phyloP scores from a whole-genome alignment of 768 basidiomycete genomes.

The Leccinellum luteum region DNA sequence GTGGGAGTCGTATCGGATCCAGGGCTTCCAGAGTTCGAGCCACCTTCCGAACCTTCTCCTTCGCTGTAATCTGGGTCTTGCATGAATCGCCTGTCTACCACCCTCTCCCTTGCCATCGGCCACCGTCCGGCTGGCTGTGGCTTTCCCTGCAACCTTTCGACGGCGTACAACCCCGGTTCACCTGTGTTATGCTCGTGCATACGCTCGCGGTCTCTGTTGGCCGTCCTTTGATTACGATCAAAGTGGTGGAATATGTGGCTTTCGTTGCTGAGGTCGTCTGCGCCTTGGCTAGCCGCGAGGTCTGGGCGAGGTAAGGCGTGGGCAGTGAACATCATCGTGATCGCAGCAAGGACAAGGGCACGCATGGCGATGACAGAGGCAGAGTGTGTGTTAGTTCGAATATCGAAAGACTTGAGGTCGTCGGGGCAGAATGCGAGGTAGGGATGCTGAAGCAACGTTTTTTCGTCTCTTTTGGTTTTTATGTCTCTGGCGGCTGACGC shows the following conservation, averaged over 20 bases:
- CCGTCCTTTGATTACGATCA: conserved; percentile 29
- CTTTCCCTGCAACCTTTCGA: neutral
- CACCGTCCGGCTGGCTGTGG: neutral
- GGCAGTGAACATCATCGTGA: conserved; percentile 17
- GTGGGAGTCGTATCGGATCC: conserved; percentile 10
- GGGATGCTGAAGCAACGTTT: neutral
- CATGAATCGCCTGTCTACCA: conserved; percentile 17
- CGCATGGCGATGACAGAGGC: conserved; percentile 28
- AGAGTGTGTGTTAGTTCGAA: conserved; percentile 10
- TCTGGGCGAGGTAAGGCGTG: conserved; percentile 24
- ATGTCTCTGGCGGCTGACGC: conserved; percentile 24
- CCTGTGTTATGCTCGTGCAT: neutral
- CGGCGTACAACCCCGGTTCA: neutral
- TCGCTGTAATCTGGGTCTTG: conserved; percentile 29
- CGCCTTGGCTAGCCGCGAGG: conserved; percentile 18
- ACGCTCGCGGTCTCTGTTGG: conserved; percentile 12
- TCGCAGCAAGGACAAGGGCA: conserved; percentile 21
- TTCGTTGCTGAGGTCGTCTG: conserved; percentile 18
- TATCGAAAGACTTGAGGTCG: neutral
- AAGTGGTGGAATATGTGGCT: conserved; percentile 28
- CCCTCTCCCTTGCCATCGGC: neutral
- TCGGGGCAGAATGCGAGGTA: neutral
- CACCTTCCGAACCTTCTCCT: conserved; percentile 3
- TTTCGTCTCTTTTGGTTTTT: conserved; percentile 13
- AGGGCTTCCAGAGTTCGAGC: conserved; percentile 5